phyloP scores from a whole-genome alignment of 2,329 filamentous ascomycete species.

The Aspergillus tanneri region DNA sequence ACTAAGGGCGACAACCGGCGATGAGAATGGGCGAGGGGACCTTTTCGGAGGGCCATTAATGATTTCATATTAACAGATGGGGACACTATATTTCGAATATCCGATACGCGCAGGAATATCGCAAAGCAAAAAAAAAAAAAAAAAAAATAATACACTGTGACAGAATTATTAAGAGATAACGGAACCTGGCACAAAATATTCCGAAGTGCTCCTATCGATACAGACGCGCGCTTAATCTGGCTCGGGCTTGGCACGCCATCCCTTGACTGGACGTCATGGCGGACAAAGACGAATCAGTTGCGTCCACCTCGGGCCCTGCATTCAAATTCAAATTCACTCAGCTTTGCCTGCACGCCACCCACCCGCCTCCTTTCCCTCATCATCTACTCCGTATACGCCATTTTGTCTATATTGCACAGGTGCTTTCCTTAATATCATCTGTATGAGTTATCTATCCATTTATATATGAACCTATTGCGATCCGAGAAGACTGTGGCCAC shows the following conservation, averaged over 20 bases:
- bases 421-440: not conserved
- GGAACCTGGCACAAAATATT: constrained; percentile 5
- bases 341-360: constrained; percentile 15
- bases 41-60: constrained; percentile 24
- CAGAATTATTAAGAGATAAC: not conserved
- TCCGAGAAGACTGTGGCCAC: constrained; percentile 9
- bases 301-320: too few species aligned
- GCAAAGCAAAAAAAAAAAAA: not conserved
- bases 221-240: constrained; percentile 32
- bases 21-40: constrained; percentile 15
- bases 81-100: too few species aligned
- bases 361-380: constrained; percentile 1
- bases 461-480: constrained; percentile 15
- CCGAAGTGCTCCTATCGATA: constrained; percentile 15
- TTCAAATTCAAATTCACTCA: constrained; percentile 14
- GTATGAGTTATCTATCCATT: constrained; percentile 1
- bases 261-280: constrained; percentile 32
- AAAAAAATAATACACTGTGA: not conserved
- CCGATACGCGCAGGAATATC: too few species aligned
- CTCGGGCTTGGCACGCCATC: constrained; percentile 28
- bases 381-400: not conserved
- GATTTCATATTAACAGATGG: constrained; percentile 29
- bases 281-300: constrained; percentile 14
- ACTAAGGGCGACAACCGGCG: constrained; percentile 25
- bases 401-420: constrained; percentile 1